phyloP scores from a whole-genome alignment of 805 yeast species.

The Saturnispora serradocipensis region DNA sequence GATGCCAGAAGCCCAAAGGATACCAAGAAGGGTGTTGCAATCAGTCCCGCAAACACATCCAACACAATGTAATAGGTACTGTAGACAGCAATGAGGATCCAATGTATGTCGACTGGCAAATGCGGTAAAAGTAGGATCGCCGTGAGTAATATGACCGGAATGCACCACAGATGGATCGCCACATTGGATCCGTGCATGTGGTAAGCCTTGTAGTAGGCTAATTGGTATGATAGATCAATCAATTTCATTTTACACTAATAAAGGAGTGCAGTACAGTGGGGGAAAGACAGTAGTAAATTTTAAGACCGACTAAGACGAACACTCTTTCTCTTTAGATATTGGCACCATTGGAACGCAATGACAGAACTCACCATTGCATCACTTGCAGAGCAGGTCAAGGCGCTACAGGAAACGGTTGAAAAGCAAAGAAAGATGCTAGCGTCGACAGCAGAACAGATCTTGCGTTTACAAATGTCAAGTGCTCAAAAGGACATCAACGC shows the following conservation, averaged over 20 bases:
- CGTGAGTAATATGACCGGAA: slow-evolving; percentile 65
- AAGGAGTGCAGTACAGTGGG: neutral
- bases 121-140: slow-evolving; percentile 32
- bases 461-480: slow-evolving; percentile 58
- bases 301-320: neutral
- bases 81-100: slow-evolving; percentile 43
- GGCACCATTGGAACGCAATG: neutral
- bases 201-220: slow-evolving; percentile 47
- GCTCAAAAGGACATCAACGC: slow-evolving; percentile 24
- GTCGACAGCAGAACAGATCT: slow-evolving; percentile 70
- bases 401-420: slow-evolving; percentile 33
- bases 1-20: slow-evolving; percentile 14
- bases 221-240: slow-evolving; percentile 36
- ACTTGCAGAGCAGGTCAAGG: slow-evolving; percentile 45
- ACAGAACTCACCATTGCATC: slow-evolving; percentile 18
- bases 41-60: slow-evolving; percentile 42
- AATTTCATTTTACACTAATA: slow-evolving; percentile 16
- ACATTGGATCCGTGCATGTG: slow-evolving; percentile 45
- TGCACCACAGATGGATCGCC: slow-evolving; percentile 64
- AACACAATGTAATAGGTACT: slow-evolving; percentile 50
- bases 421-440: slow-evolving; percentile 61
- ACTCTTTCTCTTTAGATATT: neutral
- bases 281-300: neutral
- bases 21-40: slow-evolving; percentile 31
- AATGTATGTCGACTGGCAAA: slow-evolving; percentile 1